Base-by-base conservation (phyloP, 495 filamentous ascomycete genomes). In the Penicillium nucicola region DNA sequence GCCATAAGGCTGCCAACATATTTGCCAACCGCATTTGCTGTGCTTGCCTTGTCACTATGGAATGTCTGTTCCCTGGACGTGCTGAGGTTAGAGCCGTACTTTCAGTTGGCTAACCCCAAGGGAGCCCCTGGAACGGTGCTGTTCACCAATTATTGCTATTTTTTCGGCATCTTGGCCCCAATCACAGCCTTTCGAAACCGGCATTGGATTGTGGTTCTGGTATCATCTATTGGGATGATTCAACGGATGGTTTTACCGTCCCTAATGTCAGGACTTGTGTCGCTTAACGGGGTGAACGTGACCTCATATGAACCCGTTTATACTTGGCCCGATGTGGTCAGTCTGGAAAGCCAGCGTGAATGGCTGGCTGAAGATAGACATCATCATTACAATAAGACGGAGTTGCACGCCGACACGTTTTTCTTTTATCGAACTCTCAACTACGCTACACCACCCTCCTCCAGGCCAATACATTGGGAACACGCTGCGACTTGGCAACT, bases 61-160 rank as follows among this genome's bases (percentile, higher is more conserved):
- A 51, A 54, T 5, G 28, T 65, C 3, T 60, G 43, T 14, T 52
- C 54, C 23, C 45, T 50, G 12, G 64, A 67, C 45, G 55, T 57
- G 4, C 31, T 65, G 17, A 54, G 64, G 4, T 50, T 67, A 32
- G 64, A 67, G 46, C 56, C 64, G 3, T 67, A 53, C 19, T 65
- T 62, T 19, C 64, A 67, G 22, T 48, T 67, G 5, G 49, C 61
- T 5, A 52, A 48, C n/a, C 55, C 52, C 2, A 31, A 50, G 0
- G 61, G 58, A 2, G 48, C 38, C 2, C 30, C 61, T 4, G 64
- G 53, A 9, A 53, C 31, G 1, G 50, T 61, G 4, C 54, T 67
- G 4, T 62, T 67, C 45, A 57, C 41, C 41, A 67, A 67, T 34
- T 67, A 65, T 17, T 55, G 41, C 33, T 65, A 62, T 20, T 36